A percentile compares a stretch with the other conserved stretches of the same genome.
Evolutionary conservation across 2,329 filamentous ascomycete species (phyloP).

Genomic region (Penicillium sp.): DNA sequence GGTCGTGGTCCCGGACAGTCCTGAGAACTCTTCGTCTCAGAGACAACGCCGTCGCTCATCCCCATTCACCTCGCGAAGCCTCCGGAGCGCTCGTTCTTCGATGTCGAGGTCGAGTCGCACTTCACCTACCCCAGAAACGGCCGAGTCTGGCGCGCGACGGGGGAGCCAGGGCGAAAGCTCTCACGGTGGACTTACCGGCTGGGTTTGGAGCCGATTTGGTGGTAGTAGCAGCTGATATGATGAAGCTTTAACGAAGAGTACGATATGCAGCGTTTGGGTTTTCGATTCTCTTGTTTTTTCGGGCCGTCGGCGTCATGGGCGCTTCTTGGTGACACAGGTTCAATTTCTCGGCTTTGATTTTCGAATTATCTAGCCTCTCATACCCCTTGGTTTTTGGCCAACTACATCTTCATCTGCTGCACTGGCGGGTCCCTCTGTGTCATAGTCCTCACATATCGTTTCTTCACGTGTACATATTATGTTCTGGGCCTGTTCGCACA

Average conservation of each 20-base stretch:
- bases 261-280: slow-evolving; percentile 9
- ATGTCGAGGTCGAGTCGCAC: slow-evolving; percentile 17
- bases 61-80: slow-evolving; percentile 10
- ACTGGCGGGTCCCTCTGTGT: background rate
- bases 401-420: background rate
- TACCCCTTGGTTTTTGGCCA: slow-evolving; percentile 8
- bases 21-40: slow-evolving; percentile 12
- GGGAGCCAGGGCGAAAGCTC: slow-evolving; percentile 18
- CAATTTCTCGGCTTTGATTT: background rate
- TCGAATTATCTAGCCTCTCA: background rate
- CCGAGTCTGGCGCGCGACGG: slow-evolving; percentile 14
- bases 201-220: slow-evolving; percentile 31
- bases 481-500: too few relatives aligned
- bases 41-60: slow-evolving; percentile 17
- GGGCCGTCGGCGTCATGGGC: background rate
- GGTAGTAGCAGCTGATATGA: slow-evolving; percentile 8
- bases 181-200: slow-evolving; percentile 30
- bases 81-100: slow-evolving; percentile 23
- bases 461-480: slow-evolving; percentile 1
- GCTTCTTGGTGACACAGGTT: background rate
- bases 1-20: slow-evolving; percentile 19
- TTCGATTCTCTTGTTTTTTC: background rate
- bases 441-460: slow-evolving; percentile 7
- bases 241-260: background rate
- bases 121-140: slow-evolving; percentile 14